Percentiles rank a stretch among this genome's conserved stretches.
Conservation (phyloP, 768 basidiomycete genomes). For the Boletus rubroflammeus region DNA sequence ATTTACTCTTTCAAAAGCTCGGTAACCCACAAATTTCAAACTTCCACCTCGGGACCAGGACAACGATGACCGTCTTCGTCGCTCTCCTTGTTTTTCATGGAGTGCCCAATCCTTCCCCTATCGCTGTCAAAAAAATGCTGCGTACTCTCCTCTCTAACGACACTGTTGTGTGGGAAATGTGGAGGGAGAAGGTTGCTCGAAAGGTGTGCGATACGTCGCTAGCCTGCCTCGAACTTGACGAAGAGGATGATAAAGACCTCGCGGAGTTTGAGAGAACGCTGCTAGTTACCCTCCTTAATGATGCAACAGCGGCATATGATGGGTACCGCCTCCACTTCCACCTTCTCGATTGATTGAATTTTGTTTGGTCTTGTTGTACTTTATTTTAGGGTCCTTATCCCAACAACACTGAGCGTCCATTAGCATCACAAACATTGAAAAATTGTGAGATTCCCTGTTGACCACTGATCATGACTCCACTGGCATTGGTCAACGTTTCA, state of each 20-base stretch:
- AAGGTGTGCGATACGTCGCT: constrained; percentile 7
- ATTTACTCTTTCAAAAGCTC: constrained; percentile 19
- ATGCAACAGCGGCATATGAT: constrained; percentile 12
- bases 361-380: background rate
- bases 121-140: constrained; percentile 8
- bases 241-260: background rate
- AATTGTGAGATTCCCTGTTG: too few species aligned
- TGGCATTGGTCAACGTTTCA: background rate
- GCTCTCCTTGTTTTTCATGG: constrained; percentile 12
- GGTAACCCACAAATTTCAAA: constrained; percentile 11
- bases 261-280: background rate
- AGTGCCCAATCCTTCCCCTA: background rate
- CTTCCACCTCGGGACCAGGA: constrained; percentile 16
- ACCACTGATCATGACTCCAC: background rate
- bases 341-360: too few species aligned
- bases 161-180: constrained; percentile 19
- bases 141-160: constrained; percentile 18
- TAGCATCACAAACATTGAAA: too few species aligned
- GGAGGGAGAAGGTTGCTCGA: constrained; percentile 17
- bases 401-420: too few species aligned
- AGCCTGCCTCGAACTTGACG: constrained; percentile 1
- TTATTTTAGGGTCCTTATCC: background rate
- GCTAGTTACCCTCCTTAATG: constrained; percentile 14
- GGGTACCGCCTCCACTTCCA: too few species aligned
- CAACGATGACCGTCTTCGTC: constrained; percentile 13